Evolutionary conservation across 1,284 basidiomycete species (phyloP).

Genomic region (Mycena citricolor): DNA sequence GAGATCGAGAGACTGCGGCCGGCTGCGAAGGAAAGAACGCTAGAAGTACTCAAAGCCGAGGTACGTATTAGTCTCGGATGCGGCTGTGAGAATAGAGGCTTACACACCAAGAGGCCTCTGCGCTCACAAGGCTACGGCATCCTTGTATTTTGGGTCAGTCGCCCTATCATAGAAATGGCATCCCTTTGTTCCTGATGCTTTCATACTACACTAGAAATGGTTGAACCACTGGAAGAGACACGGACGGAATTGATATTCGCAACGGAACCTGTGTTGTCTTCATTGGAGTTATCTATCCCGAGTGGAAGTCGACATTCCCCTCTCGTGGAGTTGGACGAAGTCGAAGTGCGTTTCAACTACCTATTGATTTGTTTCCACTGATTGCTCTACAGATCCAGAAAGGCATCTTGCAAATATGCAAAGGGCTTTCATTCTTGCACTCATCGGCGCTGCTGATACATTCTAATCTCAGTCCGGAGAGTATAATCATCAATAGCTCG

Average conservation of each 20-base stretch:
- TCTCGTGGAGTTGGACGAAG: slow-evolving; percentile 80
- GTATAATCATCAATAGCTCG: slow-evolving; percentile 83
- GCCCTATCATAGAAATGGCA: background rate
- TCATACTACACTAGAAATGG: slow-evolving; percentile 68
- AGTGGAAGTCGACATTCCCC: slow-evolving; percentile 54
- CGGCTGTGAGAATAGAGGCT: background rate
- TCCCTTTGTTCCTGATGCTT: background rate
- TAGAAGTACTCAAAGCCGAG: slow-evolving; percentile 88
- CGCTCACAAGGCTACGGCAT: slow-evolving; percentile 85
- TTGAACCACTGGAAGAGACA: slow-evolving; percentile 96
- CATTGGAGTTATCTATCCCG: slow-evolving; percentile 73
- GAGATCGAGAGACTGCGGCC: slow-evolving; percentile 72
- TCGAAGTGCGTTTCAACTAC: slow-evolving; percentile 62
- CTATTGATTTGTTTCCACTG: slow-evolving; percentile 13
- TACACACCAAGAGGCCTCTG: slow-evolving; percentile 63
- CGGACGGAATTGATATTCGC: slow-evolving; percentile 88
- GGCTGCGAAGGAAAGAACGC: slow-evolving; percentile 64
- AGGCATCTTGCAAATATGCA: slow-evolving; percentile 91
- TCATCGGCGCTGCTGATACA: slow-evolving; percentile 90
- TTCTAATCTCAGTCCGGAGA: slow-evolving; percentile 86
- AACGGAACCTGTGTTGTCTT: slow-evolving; percentile 85
- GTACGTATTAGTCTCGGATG: slow-evolving; percentile 57
- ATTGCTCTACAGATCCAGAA: slow-evolving; percentile 82
- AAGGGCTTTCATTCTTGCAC: slow-evolving; percentile 92
- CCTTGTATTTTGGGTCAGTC: slow-evolving; percentile 84